Conservation (phyloP, 768 basidiomycete species). For the Leccinum boreale region DNA sequence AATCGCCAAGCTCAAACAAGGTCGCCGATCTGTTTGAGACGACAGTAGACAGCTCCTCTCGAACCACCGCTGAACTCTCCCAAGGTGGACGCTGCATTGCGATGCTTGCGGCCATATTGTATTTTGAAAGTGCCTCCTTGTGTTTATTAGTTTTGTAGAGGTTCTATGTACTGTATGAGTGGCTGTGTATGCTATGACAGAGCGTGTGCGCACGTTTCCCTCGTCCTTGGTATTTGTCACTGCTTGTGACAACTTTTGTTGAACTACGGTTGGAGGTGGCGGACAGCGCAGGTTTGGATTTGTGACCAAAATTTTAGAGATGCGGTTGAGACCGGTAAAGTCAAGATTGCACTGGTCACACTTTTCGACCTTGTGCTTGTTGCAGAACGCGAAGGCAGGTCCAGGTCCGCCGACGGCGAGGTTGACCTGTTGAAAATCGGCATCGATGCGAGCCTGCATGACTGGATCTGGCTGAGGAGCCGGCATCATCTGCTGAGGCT, state of each 20-base stretch:
- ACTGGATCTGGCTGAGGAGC: constrained; percentile 61
- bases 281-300: constrained; percentile 74
- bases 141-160: constrained; percentile 76
- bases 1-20: constrained; percentile 73
- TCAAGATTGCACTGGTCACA: constrained; percentile 74
- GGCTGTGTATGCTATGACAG: not conserved
- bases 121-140: constrained; percentile 69
- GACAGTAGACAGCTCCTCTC: constrained; percentile 88
- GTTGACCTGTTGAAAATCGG: constrained; percentile 58
- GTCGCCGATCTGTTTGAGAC: constrained; percentile 92
- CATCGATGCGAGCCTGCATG: constrained; percentile 75
- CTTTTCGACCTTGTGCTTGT: constrained; percentile 64
- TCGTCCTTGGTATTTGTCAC: constrained; percentile 86
- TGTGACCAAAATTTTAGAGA: constrained; percentile 63
- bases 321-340: constrained; percentile 71
- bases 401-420: constrained; percentile 54
- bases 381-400: constrained; percentile 56
- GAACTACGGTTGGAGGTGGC: constrained; percentile 75
- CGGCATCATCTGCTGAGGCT: constrained; percentile 39
- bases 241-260: constrained; percentile 69
- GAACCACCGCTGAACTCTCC: constrained; percentile 78
- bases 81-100: constrained; percentile 84
- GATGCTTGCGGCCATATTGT: constrained; percentile 72
- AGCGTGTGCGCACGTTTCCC: constrained; percentile 74
- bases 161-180: constrained; percentile 42